phyloP scores from a whole-genome alignment of 129 eudicot genomes.

The Cynara cardunculus region DNA sequence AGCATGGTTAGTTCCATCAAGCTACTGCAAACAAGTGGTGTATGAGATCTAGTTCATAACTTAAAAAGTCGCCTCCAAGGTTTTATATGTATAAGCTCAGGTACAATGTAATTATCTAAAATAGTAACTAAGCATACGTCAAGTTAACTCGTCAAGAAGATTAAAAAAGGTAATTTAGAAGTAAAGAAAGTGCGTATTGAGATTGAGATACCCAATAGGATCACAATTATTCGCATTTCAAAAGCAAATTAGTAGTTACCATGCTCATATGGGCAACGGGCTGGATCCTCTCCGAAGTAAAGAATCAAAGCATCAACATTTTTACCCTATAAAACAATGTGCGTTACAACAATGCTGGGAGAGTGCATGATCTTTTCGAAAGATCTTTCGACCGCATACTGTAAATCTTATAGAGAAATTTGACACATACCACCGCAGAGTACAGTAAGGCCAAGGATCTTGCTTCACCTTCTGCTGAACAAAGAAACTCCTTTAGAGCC shows the following conservation, averaged over 20 bases:
- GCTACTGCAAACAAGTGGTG: neutral
- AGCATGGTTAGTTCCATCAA: neutral
- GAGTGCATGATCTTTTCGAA: neutral
- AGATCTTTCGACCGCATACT: neutral
- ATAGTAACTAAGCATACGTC: neutral
- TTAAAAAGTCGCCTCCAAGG: neutral
- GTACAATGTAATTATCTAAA: neutral
- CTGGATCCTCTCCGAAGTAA: slow-evolving; percentile 95
- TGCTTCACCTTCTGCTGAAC: slow-evolving; percentile 83
- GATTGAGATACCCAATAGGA: neutral
- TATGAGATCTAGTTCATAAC: neutral
- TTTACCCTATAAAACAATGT: slow-evolving; percentile 58
- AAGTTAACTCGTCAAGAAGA: neutral
- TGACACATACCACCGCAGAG: slow-evolving; percentile 69
- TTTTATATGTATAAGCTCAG: neutral
- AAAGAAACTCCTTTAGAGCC: slow-evolving; percentile 82
- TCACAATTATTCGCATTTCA: neutral
- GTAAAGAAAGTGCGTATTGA: neutral
- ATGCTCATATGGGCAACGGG: slow-evolving; percentile 90
- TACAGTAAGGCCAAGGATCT: slow-evolving; percentile 85
- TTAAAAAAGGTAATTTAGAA: neutral
- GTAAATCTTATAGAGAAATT: neutral
- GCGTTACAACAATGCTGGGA: neutral
- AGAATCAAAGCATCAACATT: slow-evolving; percentile 83
- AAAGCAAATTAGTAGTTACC: slow-evolving; percentile 39